A percentile compares a stretch with the other conserved stretches of the same genome.
Evolutionary conservation across 345 rosid species (phyloP).

Genomic region (Lenwebbia sp.): DNA sequence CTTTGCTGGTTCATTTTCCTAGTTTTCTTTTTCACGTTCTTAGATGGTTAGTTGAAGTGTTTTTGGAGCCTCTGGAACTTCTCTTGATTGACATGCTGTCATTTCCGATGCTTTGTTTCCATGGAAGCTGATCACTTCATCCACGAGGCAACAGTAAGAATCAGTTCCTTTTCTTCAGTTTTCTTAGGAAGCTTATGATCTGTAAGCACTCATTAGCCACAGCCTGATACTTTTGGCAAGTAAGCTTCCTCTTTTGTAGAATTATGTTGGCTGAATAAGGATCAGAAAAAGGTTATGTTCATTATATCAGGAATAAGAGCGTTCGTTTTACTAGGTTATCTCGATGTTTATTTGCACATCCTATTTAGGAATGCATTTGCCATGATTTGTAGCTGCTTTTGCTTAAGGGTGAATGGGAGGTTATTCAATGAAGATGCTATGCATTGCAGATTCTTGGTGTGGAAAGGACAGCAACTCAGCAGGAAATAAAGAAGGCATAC

Average conservation of each 20-base stretch:
- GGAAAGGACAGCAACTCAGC: conserved; percentile 53
- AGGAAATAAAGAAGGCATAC: conserved; percentile 87
- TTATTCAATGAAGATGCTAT: neutral
- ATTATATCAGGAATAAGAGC: neutral
- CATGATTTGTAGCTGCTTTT: neutral
- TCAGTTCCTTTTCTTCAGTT: neutral
- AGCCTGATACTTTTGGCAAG: neutral
- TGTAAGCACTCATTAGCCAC: neutral
- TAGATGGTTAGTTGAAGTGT: neutral
- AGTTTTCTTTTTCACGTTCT: neutral
- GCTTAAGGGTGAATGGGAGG: neutral
- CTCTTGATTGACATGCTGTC: neutral
- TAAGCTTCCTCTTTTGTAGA: neutral
- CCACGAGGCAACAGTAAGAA: neutral
- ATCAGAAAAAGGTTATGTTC: neutral
- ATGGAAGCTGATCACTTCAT: neutral
- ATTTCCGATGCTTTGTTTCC: neutral
- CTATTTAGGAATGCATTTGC: neutral
- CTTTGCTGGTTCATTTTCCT: neutral
- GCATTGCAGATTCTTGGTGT: conserved; percentile 68
- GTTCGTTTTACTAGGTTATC: neutral
- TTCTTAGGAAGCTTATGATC: neutral
- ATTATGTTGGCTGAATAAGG: neutral
- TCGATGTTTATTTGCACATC: neutral
- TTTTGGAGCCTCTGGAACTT: neutral